A percentile compares a stretch with the other conserved stretches of the same genome.
These are phyloP conservation scores for Chlamydomonas asymmetrica DNA, from an alignment of 139 green algal genomes.

Conservation along the genomic window DNA sequence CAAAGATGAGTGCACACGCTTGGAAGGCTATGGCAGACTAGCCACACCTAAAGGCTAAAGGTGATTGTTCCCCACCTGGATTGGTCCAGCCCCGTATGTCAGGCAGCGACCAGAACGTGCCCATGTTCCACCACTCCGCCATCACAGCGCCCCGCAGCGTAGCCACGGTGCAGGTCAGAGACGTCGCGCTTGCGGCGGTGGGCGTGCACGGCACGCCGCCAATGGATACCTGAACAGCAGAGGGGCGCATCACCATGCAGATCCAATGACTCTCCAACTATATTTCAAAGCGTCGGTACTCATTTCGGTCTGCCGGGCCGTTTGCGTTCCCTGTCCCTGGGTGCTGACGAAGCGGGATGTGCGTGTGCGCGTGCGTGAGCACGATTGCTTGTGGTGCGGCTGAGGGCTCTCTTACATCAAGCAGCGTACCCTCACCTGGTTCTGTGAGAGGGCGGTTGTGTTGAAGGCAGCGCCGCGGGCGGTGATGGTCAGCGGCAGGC, in stretches of 20 bases:
- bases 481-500: slow-evolving; percentile 1
- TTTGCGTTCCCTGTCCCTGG: too few relatives aligned
- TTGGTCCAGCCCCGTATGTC: neutral
- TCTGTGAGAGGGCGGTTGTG: neutral
- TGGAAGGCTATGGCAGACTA: neutral
- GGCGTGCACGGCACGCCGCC: slow-evolving; percentile 5
- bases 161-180: slow-evolving; percentile 7
- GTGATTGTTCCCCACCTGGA: neutral
- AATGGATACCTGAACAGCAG: neutral
- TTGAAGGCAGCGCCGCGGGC: slow-evolving; percentile 1
- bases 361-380: too few relatives aligned
- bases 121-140: slow-evolving; percentile 27
- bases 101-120: too few relatives aligned
- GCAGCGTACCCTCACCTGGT: too few relatives aligned
- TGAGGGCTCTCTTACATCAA: too few relatives aligned
- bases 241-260: neutral
- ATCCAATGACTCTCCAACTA: neutral
- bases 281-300: too few relatives aligned
- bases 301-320: too few relatives aligned
- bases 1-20: neutral
- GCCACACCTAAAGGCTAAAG: too few relatives aligned
- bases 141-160: neutral
- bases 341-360: too few relatives aligned
- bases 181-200: neutral
- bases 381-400: too few relatives aligned